Evolutionary conservation across 2,329 filamentous ascomycete species (phyloP), one percentile per base, ranked within the genome.

Genomic region (Monosporascus sp.): DNA sequence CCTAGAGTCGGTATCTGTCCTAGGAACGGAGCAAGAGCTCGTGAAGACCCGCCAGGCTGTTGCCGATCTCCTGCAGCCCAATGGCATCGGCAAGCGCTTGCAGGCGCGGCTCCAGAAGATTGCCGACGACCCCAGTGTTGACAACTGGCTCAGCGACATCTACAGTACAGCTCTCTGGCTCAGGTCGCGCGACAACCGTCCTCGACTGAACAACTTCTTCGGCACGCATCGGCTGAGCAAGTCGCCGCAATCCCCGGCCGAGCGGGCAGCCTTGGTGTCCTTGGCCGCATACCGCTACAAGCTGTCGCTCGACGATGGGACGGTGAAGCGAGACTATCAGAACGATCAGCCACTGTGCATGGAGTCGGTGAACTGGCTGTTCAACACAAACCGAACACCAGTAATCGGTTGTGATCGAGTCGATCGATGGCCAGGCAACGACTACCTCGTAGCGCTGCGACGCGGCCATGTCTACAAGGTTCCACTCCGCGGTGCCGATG

Each of bases 401-500:
- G n/a, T n/a, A n/a, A 2, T 41, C 27, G 7, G 3, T 47, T 54
- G 52, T 37, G 55, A 55, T 37, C 36, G 48, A 36, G 51, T 52
- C 50, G 51, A 44, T 8, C 49, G 27, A n/a, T 55, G 49, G 36
- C 37, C 55, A 7, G 49, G 49, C 15, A 54, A 54, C 14, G 38
- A 49, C 15, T 37, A 55, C n/a, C 17, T 57, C 39, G 55, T 49
- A 6, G 53, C 50, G 1, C 39, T 57, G 39, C 39, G 52, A 11
- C 48, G 39, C n/a, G 52, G 55, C 2, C 55, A 57, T 24, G 43
- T 55, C 14, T 57, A 52, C 48, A 53, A 41, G n/a, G n/a, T n/a
- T n/a, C n/a, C n/a, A n/a, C n/a, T n/a, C n/a, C n/a, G n/a, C n/a
- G n/a, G n/a, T n/a, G n/a, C n/a, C n/a, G n/a, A n/a, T n/a, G n/a